Conservation (phyloP, 2,329 filamentous ascomycete genomes). For the Fonsecaea multimorphosa region DNA sequence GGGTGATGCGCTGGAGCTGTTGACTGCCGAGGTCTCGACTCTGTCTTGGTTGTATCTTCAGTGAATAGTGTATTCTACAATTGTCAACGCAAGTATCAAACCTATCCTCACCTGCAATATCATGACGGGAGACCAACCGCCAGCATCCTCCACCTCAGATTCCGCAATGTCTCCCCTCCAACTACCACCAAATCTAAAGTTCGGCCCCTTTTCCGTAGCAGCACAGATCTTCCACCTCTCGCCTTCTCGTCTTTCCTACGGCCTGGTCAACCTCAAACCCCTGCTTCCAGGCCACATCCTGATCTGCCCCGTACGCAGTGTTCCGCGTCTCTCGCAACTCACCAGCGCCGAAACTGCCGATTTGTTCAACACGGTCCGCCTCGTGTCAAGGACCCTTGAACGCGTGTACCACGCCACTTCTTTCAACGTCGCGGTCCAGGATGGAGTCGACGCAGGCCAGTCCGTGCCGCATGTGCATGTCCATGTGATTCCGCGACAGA, state of each 20-base stretch:
- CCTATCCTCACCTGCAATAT: neutral
- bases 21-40: neutral
- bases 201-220: constrained; percentile 78
- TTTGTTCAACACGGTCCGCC: constrained; percentile 85
- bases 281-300: constrained; percentile 92
- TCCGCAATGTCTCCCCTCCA: constrained; percentile 31
- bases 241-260: constrained; percentile 69
- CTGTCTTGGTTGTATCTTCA: neutral
- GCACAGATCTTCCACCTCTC: constrained; percentile 89
- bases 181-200: constrained; percentile 59
- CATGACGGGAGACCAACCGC: neutral
- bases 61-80: too few species aligned
- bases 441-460: constrained; percentile 87
- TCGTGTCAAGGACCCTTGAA: constrained; percentile 76
- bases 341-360: constrained; percentile 75
- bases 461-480: constrained; percentile 93
- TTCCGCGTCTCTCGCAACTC: constrained; percentile 77
- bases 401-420: constrained; percentile 69
- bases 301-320: constrained; percentile 74
- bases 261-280: constrained; percentile 93
- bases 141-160: neutral
- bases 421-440: constrained; percentile 94
- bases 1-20: neutral
- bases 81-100: neutral
- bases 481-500: constrained; percentile 80